Conservation (phyloP, 1,284 basidiomycete genomes). For the Marasmius oreades region DNA sequence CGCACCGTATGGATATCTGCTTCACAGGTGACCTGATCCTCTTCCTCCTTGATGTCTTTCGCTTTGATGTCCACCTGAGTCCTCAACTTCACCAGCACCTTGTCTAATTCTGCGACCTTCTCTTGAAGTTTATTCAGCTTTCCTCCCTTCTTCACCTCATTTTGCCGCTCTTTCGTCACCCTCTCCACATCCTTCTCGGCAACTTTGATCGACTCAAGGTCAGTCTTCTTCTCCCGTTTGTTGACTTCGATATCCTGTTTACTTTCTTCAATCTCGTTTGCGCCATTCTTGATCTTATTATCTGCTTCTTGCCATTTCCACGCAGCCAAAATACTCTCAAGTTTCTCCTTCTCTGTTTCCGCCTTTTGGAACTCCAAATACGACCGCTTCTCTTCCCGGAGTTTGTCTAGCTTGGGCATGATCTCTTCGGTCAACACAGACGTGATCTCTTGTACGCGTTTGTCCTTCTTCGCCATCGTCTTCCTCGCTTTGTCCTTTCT, state of each 20-base stretch:
- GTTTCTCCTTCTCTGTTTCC: constrained; percentile 85
- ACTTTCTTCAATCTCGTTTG: constrained; percentile 55
- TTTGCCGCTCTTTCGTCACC: constrained; percentile 59
- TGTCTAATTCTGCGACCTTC: constrained; percentile 75
- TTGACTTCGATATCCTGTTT: constrained; percentile 48
- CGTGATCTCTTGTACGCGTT: constrained; percentile 89
- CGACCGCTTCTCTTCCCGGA: constrained; percentile 87
- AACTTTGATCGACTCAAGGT: constrained; percentile 55
- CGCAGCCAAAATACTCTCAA: constrained; percentile 81
- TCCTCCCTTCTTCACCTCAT: constrained; percentile 73
- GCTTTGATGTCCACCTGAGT: constrained; percentile 88
- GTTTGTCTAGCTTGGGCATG: constrained; percentile 89
- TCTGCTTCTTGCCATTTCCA: constrained; percentile 80
- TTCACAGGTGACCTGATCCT: constrained; percentile 57
- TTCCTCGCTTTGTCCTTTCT: constrained; percentile 96
- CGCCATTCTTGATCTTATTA: constrained; percentile 42
- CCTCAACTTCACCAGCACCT: constrained; percentile 82
- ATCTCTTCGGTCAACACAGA: constrained; percentile 87
- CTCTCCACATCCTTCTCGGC: constrained; percentile 74
- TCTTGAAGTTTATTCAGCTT: constrained; percentile 80
- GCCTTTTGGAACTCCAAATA: constrained; percentile 93
- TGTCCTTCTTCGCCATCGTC: constrained; percentile 98
- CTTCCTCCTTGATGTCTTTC: constrained; percentile 79
- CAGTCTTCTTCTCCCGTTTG: constrained; percentile 45
- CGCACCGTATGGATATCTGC: constrained; percentile 61